Percentiles rank a stretch among this genome's conserved stretches.
phyloP scores from a whole-genome alignment of 2,329 filamentous ascomycete genomes.

The Fusarium longipes region DNA sequence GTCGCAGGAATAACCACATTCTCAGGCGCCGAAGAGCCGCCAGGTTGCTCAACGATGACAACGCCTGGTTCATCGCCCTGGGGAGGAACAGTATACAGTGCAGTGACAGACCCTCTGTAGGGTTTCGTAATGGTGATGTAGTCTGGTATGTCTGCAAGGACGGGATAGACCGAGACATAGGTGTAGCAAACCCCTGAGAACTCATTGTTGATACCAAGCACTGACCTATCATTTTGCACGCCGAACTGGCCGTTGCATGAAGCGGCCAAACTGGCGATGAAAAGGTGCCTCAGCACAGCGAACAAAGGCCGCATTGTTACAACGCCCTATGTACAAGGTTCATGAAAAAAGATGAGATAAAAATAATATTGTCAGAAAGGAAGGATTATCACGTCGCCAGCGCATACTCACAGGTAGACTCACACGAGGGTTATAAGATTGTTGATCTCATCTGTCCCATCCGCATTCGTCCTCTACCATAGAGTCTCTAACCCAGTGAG shows the following conservation, averaged over 20 bases:
- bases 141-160: slow-evolving; percentile 31
- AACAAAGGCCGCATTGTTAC: slow-evolving; percentile 28
- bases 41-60: slow-evolving; percentile 36
- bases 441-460: background rate
- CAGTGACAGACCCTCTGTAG: slow-evolving; percentile 35
- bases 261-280: slow-evolving; percentile 17
- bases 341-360: slow-evolving; percentile 9
- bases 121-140: slow-evolving; percentile 41
- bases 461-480: slow-evolving; percentile 18
- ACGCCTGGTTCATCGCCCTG: slow-evolving; percentile 35
- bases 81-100: slow-evolving; percentile 36
- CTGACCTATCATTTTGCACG: slow-evolving; percentile 39
- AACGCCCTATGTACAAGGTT: background rate
- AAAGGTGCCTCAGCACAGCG: slow-evolving; percentile 14
- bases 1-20: slow-evolving; percentile 36
- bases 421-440: slow-evolving; percentile 25
- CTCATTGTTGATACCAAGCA: slow-evolving; percentile 39
- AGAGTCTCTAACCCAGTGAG: background rate
- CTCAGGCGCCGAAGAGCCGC: slow-evolving; percentile 22
- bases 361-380: background rate
- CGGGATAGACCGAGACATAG: slow-evolving; percentile 44
- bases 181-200: slow-evolving; percentile 42
- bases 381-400: background rate
- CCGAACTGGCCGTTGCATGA: slow-evolving; percentile 17
- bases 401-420: background rate